phyloP scores from a whole-genome alignment of 1,139 yeast genomes.

The Yamadazyma membranifaciens region DNA sequence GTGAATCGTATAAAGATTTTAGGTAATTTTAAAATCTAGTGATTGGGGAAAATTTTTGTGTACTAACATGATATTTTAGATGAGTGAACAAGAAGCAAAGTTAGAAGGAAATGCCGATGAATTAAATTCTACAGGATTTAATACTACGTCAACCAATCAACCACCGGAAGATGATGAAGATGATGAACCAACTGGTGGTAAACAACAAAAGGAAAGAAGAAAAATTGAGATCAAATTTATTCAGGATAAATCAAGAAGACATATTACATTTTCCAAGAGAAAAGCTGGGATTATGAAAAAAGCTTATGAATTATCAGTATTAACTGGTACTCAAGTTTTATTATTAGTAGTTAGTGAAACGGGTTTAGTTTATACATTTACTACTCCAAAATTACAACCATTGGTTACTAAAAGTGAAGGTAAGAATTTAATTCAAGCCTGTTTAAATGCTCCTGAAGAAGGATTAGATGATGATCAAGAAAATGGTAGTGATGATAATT shows the following conservation, averaged over 20 bases:
- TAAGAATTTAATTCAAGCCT: conserved; percentile 92
- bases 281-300: conserved; percentile 99
- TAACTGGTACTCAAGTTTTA: conserved; percentile 95
- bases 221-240: conserved; percentile 96
- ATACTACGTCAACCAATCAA: conserved; percentile 12
- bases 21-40: too few species aligned
- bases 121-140: conserved; percentile 19
- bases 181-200: conserved; percentile 60
- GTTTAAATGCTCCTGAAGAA: conserved; percentile 89
- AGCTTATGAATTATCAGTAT: conserved; percentile 92
- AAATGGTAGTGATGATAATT: conserved; percentile 57
- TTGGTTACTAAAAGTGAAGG: conserved; percentile 97
- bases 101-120: conserved; percentile 35
- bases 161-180: conserved; percentile 60
- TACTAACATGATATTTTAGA: conserved; percentile 14
- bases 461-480: conserved; percentile 59
- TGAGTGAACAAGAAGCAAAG: conserved; percentile 43
- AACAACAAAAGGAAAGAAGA: conserved; percentile 77
- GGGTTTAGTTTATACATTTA: conserved; percentile 96
- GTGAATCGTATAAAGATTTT: too few species aligned
- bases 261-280: conserved; percentile 94
- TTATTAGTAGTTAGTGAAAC: conserved; percentile 94
- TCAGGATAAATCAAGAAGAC: conserved; percentile 96
- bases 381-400: conserved; percentile 97
- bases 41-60: too few species aligned